Evolutionary conservation across 2,329 filamentous ascomycete genomes (phyloP).

Genomic region (Microcyclospora tardicrescens): DNA sequence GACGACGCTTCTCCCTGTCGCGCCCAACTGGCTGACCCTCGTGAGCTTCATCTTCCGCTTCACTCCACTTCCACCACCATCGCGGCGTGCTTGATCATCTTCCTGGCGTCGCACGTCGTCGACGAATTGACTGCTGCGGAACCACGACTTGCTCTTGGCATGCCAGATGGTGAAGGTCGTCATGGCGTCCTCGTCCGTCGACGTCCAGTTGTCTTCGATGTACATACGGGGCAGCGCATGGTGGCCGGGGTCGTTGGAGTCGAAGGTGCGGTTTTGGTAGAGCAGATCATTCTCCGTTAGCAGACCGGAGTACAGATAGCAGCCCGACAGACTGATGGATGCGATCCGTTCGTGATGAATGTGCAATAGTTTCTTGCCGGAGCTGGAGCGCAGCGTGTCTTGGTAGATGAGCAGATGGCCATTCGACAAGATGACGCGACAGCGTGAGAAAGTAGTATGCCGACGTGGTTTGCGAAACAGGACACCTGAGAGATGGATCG

Average conservation of each 20-base stretch:
- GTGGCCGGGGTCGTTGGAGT: slow-evolving; percentile 47
- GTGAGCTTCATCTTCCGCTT: slow-evolving; percentile 37
- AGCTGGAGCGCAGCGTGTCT: slow-evolving; percentile 40
- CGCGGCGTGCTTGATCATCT: background rate
- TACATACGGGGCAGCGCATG: slow-evolving; percentile 48
- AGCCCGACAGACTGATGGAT: slow-evolving; percentile 46
- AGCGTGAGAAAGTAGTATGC: slow-evolving; percentile 48
- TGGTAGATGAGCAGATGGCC: slow-evolving; percentile 52
- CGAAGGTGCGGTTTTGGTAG: slow-evolving; percentile 52
- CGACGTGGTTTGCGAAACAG: slow-evolving; percentile 52
- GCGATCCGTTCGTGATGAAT: slow-evolving; percentile 50
- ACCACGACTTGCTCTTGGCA: slow-evolving; percentile 43
- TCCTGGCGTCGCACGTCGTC: slow-evolving; percentile 18
- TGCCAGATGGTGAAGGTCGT: slow-evolving; percentile 57
- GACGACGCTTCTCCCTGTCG: slow-evolving; percentile 48
- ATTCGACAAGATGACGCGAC: slow-evolving; percentile 46
- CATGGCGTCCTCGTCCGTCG: slow-evolving; percentile 51
- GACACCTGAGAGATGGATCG: slow-evolving; percentile 48
- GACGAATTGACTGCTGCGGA: slow-evolving; percentile 26
- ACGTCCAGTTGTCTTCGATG: slow-evolving; percentile 48
- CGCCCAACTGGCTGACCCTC: slow-evolving; percentile 47
- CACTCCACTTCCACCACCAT: slow-evolving; percentile 15
- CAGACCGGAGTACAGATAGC: slow-evolving; percentile 53
- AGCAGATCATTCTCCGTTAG: slow-evolving; percentile 50
- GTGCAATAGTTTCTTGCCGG: slow-evolving; percentile 43